phyloP scores from a whole-genome alignment of 83 land plant species.

The Picea mariana region DNA sequence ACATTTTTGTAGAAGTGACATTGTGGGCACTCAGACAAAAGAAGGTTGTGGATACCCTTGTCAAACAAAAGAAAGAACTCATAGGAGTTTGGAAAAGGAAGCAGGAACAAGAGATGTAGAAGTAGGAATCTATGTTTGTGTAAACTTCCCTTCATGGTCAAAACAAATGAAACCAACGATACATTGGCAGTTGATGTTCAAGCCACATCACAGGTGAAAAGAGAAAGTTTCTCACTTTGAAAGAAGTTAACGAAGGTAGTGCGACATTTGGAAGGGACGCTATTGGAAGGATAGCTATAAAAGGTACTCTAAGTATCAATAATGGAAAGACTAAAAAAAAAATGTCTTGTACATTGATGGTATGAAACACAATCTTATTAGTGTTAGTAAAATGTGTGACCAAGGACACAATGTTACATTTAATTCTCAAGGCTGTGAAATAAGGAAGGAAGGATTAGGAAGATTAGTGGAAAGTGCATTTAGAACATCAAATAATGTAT shows the following conservation, averaged over 20 bases:
- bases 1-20: too few relatives aligned
- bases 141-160: not conserved
- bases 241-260: not conserved
- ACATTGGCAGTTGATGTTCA: not conserved
- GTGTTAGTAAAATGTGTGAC: not conserved
- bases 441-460: too few relatives aligned
- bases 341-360: not conserved
- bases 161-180: not conserved
- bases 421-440: too few relatives aligned
- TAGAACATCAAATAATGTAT: not conserved
- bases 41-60: too few relatives aligned
- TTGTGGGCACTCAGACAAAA: too few relatives aligned
- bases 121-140: not conserved
- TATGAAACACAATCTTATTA: not conserved
- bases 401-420: not conserved
- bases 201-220: not conserved
- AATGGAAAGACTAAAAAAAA: not conserved
- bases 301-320: not conserved
- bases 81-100: too few relatives aligned
- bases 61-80: too few relatives aligned
- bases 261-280: not conserved
- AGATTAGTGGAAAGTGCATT: not conserved
- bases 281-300: not conserved
- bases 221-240: not conserved
- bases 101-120: not conserved